phyloP scores from a whole-genome alignment of 352 stramenopile species.

The Saprolegnia parasitica region DNA sequence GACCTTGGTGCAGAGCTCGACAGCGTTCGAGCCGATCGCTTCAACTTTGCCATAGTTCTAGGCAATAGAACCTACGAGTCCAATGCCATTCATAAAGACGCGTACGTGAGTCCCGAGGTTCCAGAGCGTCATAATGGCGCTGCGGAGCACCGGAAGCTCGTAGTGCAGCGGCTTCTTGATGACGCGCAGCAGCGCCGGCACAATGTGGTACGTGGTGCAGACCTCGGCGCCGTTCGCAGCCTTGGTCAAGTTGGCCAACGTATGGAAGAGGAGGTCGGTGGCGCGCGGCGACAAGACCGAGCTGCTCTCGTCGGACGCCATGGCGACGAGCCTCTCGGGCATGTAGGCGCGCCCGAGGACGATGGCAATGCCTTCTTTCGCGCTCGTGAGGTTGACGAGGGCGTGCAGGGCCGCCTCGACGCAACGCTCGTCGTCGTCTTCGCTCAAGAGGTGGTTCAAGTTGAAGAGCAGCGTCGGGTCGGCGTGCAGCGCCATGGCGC shows the following conservation, averaged over 20 bases:
- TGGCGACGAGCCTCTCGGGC: constrained; percentile 21
- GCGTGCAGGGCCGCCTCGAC: constrained; percentile 9
- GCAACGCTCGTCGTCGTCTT: neutral
- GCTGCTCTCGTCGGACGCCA: constrained; percentile 9
- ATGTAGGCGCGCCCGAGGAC: constrained; percentile 19
- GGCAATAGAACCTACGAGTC: neutral
- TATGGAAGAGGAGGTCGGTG: neutral
- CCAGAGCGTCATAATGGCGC: constrained; percentile 19
- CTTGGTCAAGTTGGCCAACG: constrained; percentile 26
- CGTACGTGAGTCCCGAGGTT: constrained; percentile 28
- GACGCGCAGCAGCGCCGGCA: constrained; percentile 15
- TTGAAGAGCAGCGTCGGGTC: constrained; percentile 28
- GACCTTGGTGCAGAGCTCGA: constrained; percentile 36
- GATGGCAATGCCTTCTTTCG: constrained; percentile 10
- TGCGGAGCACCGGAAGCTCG: constrained; percentile 5
- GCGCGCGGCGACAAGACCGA: neutral
- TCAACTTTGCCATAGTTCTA: constrained; percentile 29
- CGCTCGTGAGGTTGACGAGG: constrained; percentile 15
- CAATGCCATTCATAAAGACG: neutral
- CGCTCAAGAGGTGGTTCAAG: constrained; percentile 21
- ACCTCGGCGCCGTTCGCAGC: constrained; percentile 1
- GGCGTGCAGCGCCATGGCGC: constrained; percentile 7
- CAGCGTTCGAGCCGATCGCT: constrained; percentile 13
- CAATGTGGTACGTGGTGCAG: constrained; percentile 3
- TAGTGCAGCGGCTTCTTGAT: constrained; percentile 14